Conservation (phyloP, 352 stramenopile genomes). For the Pythium aristosporum region DNA sequence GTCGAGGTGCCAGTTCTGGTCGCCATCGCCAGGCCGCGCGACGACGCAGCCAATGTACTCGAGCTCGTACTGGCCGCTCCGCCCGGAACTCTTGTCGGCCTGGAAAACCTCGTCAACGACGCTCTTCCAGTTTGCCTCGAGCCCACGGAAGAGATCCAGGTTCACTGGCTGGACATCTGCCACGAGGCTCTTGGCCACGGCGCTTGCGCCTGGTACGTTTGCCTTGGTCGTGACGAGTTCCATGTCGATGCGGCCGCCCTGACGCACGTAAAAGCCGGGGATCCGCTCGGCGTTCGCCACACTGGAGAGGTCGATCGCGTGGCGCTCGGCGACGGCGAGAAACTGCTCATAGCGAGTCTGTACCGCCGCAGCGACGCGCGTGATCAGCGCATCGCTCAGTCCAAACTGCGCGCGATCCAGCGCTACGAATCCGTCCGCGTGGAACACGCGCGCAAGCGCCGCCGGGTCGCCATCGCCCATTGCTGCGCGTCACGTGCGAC, state of each 20-base stretch:
- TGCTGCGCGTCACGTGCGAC: not conserved
- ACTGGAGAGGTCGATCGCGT: conserved; percentile 23
- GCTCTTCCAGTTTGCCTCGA: conserved; percentile 12
- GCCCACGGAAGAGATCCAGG: not conserved
- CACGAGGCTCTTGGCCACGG: conserved; percentile 6
- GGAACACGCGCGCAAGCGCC: conserved; percentile 28
- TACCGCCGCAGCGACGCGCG: conserved; percentile 16
- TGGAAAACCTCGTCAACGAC: conserved; percentile 17
- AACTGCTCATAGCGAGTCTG: conserved; percentile 37
- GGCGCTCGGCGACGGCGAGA: conserved; percentile 33
- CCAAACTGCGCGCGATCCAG: conserved; percentile 18
- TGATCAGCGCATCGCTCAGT: not conserved
- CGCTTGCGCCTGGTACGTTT: not conserved
- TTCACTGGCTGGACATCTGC: conserved; percentile 12
- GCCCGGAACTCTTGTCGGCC: not conserved
- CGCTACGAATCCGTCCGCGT: conserved; percentile 50
- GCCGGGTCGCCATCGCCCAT: not conserved
- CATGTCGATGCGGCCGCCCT: conserved; percentile 74
- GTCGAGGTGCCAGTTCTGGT: conserved; percentile 84
- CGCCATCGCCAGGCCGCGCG: conserved; percentile 47
- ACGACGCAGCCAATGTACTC: conserved; percentile 79
- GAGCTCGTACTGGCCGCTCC: conserved; percentile 25
- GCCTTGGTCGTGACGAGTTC: conserved; percentile 31
- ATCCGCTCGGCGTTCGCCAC: conserved; percentile 49
- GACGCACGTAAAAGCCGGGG: conserved; percentile 65